Percentiles rank a stretch among this genome's conserved stretches.
Conservation (phyloP, 441 rosid genomes). For the Jatropha multifida region DNA sequence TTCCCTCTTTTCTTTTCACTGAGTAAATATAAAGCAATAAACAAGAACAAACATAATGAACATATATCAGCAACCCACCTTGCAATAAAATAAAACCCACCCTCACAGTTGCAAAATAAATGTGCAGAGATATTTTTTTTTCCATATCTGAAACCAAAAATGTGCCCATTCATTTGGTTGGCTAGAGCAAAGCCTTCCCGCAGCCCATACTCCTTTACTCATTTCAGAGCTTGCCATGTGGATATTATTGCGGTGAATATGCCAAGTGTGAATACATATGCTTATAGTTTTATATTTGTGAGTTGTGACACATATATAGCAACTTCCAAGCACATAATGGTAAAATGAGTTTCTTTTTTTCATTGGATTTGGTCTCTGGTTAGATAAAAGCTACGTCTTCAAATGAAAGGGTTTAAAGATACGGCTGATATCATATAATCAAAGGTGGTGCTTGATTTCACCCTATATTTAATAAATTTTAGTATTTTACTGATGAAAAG, state of each 20-base stretch:
- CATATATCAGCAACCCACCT: slow-evolving; percentile 30
- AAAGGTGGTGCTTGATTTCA: not conserved
- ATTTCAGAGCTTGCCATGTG: slow-evolving; percentile 28
- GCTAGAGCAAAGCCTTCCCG: slow-evolving; percentile 5
- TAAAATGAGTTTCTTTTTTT: slow-evolving; percentile 5
- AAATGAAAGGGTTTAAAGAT: not conserved
- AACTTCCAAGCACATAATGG: slow-evolving; percentile 12
- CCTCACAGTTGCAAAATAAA: slow-evolving; percentile 27
- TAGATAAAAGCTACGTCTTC: not conserved
- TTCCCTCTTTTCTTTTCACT: slow-evolving; percentile 32
- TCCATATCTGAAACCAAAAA: not conserved
- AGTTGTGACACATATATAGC: slow-evolving; percentile 7
- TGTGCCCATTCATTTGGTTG: slow-evolving; percentile 15
- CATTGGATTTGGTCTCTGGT: slow-evolving; percentile 22
- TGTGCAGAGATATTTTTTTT: slow-evolving; percentile 18
- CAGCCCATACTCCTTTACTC: not conserved
- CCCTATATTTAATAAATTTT: not conserved
- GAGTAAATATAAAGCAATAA: slow-evolving; percentile 38
- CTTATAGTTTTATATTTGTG: not conserved
- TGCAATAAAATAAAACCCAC: slow-evolving; percentile 37
- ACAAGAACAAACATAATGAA: slow-evolving; percentile 21
- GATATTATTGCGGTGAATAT: not conserved
- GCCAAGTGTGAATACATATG: not conserved
- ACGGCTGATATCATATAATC: not conserved
- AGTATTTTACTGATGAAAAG: not conserved